phyloP scores from a whole-genome alignment of 306 rosid species.

The Sindora glabra region DNA sequence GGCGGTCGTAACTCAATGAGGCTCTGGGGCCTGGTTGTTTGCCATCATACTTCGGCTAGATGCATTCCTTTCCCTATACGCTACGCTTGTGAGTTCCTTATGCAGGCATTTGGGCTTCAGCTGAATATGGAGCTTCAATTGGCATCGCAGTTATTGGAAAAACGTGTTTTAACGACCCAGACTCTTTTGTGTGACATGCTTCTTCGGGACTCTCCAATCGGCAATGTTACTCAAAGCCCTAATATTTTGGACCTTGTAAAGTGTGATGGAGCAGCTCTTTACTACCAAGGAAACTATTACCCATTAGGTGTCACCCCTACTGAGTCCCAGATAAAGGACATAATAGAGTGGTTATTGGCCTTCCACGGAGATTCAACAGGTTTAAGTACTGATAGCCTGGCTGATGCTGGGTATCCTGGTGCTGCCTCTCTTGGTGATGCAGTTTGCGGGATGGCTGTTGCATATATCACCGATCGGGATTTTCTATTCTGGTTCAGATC shows the following conservation, averaged over 20 bases:
- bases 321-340: constrained; percentile 77
- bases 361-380: constrained; percentile 89
- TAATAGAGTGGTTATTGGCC: constrained; percentile 77
- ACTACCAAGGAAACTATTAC: constrained; percentile 55
- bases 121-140: constrained; percentile 88
- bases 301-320: constrained; percentile 74
- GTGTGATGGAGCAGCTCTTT: constrained; percentile 94
- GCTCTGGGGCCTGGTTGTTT: constrained; percentile 97
- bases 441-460: constrained; percentile 96
- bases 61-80: constrained; percentile 83
- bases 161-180: constrained; percentile 83
- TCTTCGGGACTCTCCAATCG: constrained; percentile 84
- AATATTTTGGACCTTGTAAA: constrained; percentile 84
- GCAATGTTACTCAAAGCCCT: constrained; percentile 85
- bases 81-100: constrained; percentile 90
- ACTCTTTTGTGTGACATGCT: constrained; percentile 96
- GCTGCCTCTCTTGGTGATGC: constrained; percentile 88
- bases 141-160: constrained; percentile 65
- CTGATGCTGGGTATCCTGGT: constrained; percentile 88
- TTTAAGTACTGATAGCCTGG: constrained; percentile 94
- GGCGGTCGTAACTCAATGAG: constrained; percentile 50
- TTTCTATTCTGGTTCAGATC: constrained; percentile 96
- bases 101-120: constrained; percentile 97
- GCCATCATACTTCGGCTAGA: constrained; percentile 88
- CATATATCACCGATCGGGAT: constrained; percentile 70